phyloP scores from a whole-genome alignment of 2,329 filamentous ascomycete species.

The Falciphora oryzae region DNA sequence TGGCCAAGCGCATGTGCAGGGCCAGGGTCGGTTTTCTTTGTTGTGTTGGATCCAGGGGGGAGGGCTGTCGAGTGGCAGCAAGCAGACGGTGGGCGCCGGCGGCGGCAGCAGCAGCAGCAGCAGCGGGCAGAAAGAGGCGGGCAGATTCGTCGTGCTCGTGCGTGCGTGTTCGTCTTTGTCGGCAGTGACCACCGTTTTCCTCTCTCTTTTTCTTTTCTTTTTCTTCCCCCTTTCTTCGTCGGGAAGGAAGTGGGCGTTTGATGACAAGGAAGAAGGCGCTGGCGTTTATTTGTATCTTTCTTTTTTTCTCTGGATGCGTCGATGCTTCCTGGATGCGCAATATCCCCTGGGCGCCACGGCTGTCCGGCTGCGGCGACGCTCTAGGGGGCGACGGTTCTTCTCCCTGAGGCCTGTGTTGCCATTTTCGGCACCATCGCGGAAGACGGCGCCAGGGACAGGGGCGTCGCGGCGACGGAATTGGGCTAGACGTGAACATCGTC shows the following conservation, averaged over 20 bases:
- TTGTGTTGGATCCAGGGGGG: neutral
- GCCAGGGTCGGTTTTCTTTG: neutral
- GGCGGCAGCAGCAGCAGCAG: too few relatives aligned
- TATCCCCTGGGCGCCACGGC: neutral
- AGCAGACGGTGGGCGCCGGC: too few relatives aligned
- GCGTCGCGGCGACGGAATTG: neutral
- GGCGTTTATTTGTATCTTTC: neutral
- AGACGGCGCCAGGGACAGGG: neutral
- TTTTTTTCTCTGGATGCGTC: neutral
- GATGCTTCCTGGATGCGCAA: neutral
- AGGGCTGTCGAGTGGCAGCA: neutral
- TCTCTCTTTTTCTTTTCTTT: neutral
- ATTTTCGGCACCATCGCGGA: neutral
- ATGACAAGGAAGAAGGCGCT: neutral
- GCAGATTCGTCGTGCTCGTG: neutral
- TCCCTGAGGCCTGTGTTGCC: neutral
- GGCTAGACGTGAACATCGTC: neutral
- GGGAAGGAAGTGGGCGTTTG: neutral
- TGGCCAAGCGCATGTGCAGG: neutral
- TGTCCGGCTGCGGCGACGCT: conserved; percentile 1
- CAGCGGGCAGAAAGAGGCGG: neutral
- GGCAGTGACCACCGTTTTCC: neutral
- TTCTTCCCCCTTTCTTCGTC: neutral
- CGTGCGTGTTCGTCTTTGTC: neutral
- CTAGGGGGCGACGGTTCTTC: neutral